phyloP scores from a whole-genome alignment of 768 basidiomycete species.

The Gloeophyllum trabeum region DNA sequence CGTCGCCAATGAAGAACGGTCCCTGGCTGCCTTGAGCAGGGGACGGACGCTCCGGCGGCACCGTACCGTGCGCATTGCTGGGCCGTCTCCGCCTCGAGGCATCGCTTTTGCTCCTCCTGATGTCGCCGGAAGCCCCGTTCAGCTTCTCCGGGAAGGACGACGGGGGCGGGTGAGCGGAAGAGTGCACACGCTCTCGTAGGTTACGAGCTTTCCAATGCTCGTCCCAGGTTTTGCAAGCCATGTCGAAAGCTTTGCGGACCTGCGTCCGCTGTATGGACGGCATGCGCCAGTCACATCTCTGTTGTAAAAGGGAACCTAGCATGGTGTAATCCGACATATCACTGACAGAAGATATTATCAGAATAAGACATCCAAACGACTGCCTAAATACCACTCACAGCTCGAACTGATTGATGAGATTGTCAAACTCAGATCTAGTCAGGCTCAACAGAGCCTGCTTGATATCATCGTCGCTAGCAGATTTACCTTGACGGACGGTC shows the following conservation, averaged over 20 bases:
- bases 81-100: too few species aligned
- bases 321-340: constrained; percentile 56
- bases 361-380: background rate
- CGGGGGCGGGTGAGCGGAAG: background rate
- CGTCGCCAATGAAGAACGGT: constrained; percentile 3
- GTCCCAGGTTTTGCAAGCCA: constrained; percentile 47
- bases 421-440: constrained; percentile 53
- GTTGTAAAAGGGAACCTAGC: constrained; percentile 30
- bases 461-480: constrained; percentile 1
- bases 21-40: background rate
- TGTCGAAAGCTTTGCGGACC: constrained; percentile 46
- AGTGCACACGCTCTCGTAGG: constrained; percentile 6
- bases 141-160: background rate
- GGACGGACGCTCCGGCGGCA: too few species aligned
- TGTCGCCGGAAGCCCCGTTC: background rate
- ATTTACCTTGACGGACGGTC: constrained; percentile 1
- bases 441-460: constrained; percentile 30
- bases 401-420: constrained; percentile 42
- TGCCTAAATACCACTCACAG: constrained; percentile 53
- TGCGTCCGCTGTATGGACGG: constrained; percentile 27
- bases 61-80: too few species aligned
- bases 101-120: background rate
- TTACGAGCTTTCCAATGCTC: constrained; percentile 26
- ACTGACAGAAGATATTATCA: constrained; percentile 20
- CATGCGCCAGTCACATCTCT: constrained; percentile 37